Conservation (phyloP, 2,329 filamentous ascomycete genomes). For the Periconia macrospinosa region DNA sequence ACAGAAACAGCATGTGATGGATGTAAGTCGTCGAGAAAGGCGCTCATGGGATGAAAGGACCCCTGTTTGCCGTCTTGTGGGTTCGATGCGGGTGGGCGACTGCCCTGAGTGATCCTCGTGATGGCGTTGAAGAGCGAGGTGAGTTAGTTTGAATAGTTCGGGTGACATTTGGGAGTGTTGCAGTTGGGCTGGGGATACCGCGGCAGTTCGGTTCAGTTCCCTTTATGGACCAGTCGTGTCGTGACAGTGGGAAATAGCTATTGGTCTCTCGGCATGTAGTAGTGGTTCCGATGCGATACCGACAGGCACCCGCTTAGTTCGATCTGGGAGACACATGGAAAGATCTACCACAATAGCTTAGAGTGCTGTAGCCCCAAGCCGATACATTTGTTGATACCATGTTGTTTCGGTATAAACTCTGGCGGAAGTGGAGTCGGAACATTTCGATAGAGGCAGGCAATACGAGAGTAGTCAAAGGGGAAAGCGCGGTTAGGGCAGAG, state of each 20-base stretch:
- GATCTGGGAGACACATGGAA: background rate
- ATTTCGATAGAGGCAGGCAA: background rate
- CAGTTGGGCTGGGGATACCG: background rate
- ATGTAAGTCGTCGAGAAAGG: background rate
- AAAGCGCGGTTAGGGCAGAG: background rate
- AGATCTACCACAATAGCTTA: background rate
- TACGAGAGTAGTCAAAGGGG: background rate
- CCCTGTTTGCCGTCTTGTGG: background rate
- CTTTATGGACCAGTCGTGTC: background rate
- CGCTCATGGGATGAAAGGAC: background rate
- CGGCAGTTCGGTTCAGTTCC: background rate
- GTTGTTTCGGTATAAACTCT: background rate
- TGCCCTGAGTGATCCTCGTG: conserved; percentile 21
- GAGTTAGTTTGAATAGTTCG: conserved; percentile 1
- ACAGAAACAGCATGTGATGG: background rate
- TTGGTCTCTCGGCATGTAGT: background rate
- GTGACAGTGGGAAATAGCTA: background rate
- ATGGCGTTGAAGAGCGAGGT: conserved; percentile 21
- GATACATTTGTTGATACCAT: no score
- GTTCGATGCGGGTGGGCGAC: conserved; percentile 1
- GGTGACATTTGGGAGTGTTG: background rate
- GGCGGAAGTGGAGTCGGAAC: background rate
- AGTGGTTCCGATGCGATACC: background rate
- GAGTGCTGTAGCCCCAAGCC: no score
- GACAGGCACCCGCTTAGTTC: background rate